These are phyloP conservation scores for Yarrowia hollandica DNA, from an alignment of 805 yeast genomes.

Conservation along the genomic window DNA sequence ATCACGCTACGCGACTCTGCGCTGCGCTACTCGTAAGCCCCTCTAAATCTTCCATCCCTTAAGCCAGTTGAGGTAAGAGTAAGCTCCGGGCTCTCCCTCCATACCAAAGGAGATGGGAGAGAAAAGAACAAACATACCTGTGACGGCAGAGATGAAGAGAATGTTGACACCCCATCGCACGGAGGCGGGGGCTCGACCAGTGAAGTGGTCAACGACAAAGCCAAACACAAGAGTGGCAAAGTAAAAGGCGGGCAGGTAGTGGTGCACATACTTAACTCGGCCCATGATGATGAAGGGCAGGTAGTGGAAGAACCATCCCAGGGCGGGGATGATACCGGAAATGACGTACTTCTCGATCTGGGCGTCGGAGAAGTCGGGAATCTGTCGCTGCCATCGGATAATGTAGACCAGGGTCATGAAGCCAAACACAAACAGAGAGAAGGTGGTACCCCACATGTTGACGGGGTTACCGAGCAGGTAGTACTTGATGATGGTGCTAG, in stretches of 20 bases:
- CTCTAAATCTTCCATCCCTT: slow-evolving; percentile 54
- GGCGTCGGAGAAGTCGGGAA: slow-evolving; percentile 47
- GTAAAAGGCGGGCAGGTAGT: slow-evolving; percentile 91
- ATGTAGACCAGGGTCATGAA: slow-evolving; percentile 44
- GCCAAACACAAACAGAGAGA: slow-evolving; percentile 49
- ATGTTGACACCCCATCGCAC: slow-evolving; percentile 43
- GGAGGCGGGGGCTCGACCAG: slow-evolving; percentile 11
- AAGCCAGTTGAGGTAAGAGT: slow-evolving; percentile 54
- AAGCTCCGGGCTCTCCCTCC: slow-evolving; percentile 55
- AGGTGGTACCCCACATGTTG: slow-evolving; percentile 61
- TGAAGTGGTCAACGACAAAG: slow-evolving; percentile 52
- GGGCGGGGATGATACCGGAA: slow-evolving; percentile 80
- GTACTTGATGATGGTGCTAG: slow-evolving; percentile 53
- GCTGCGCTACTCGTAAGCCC: not conserved
- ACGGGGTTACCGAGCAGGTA: slow-evolving; percentile 68
- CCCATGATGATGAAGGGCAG: slow-evolving; percentile 91
- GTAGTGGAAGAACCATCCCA: slow-evolving; percentile 88
- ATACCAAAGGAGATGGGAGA: slow-evolving; percentile 80
- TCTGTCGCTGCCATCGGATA: slow-evolving; percentile 71
- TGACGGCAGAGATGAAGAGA: slow-evolving; percentile 51
- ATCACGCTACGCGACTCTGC: slow-evolving; percentile 10
- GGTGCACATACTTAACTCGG: slow-evolving; percentile 95
- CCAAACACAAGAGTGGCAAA: slow-evolving; percentile 82
- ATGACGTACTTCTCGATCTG: slow-evolving; percentile 48
- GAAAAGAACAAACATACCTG: slow-evolving; percentile 59